Percentiles rank a stretch among this genome's conserved stretches.
phyloP scores from a whole-genome alignment of 1,284 basidiomycete genomes.

The Trichosporon faecale region DNA sequence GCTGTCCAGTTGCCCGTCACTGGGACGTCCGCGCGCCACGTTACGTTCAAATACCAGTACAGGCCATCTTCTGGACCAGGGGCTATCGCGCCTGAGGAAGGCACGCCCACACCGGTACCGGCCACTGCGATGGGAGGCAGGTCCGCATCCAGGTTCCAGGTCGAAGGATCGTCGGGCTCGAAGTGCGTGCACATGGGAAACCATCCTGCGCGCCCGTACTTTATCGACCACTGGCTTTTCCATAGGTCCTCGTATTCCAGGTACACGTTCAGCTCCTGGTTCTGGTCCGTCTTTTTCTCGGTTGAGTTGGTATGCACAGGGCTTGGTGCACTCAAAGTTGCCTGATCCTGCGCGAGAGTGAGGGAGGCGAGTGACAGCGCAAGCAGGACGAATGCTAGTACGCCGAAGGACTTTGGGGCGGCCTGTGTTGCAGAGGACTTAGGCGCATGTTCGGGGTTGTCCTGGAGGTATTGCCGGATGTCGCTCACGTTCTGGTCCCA shows the following conservation, averaged over 20 bases:
- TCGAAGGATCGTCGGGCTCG: not conserved
- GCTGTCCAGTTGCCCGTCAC: not conserved
- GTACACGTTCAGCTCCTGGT: not conserved
- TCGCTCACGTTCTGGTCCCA: not conserved
- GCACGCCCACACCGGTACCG: too few relatives aligned
- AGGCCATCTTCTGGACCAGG: too few relatives aligned
- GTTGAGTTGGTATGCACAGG: not conserved
- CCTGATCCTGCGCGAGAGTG: not conserved
- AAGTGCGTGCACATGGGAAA: not conserved
- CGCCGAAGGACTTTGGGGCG: not conserved
- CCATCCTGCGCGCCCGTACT: not conserved
- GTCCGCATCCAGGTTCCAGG: not conserved
- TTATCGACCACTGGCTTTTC: not conserved
- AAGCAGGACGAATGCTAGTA: not conserved
- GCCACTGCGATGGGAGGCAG: not conserved
- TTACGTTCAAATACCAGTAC: not conserved
- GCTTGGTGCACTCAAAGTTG: not conserved
- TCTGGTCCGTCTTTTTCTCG: not conserved
- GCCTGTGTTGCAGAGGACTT: too few relatives aligned
- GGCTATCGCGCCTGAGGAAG: too few relatives aligned
- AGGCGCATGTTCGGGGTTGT: not conserved
- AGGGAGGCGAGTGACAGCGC: not conserved
- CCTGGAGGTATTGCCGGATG: not conserved
- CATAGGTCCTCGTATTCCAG: not conserved
- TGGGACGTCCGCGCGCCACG: not conserved